Evolutionary conservation across 768 basidiomycete genomes (phyloP).

Genomic region (Leccinum pellstonianum): DNA sequence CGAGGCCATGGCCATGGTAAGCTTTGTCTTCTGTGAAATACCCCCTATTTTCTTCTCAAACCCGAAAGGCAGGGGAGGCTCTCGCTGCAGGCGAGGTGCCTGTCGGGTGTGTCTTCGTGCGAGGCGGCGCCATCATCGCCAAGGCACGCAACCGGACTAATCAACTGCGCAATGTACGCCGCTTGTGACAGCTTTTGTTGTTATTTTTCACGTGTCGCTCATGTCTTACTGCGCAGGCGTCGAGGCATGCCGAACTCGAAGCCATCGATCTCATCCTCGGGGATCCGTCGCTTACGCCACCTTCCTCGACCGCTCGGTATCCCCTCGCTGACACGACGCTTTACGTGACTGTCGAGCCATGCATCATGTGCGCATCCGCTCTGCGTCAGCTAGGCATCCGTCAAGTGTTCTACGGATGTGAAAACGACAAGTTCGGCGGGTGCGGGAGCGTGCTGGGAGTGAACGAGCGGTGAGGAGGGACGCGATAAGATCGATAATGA

Average conservation of each 20-base stretch:
- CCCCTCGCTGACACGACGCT: slow-evolving; percentile 79
- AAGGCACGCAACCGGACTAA: slow-evolving; percentile 92
- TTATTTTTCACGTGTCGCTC: neutral
- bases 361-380: slow-evolving; percentile 98
- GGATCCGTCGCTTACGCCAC: slow-evolving; percentile 55
- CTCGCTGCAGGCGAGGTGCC: slow-evolving; percentile 85
- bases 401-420: slow-evolving; percentile 89
- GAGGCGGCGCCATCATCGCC: slow-evolving; percentile 74
- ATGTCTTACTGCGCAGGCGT: slow-evolving; percentile 57
- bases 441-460: slow-evolving; percentile 93
- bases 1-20: slow-evolving; percentile 80
- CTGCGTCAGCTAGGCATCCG: slow-evolving; percentile 91
- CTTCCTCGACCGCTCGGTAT: slow-evolving; percentile 38
- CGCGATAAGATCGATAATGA: neutral
- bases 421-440: slow-evolving; percentile 95
- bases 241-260: slow-evolving; percentile 95
- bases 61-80: slow-evolving; percentile 77
- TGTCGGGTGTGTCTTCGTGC: slow-evolving; percentile 94
- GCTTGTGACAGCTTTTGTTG: neutral
- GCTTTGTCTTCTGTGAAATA: slow-evolving; percentile 3
- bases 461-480: slow-evolving; percentile 59
- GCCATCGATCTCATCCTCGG: slow-evolving; percentile 88
- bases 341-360: slow-evolving; percentile 98
- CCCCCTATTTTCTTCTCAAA: slow-evolving; percentile 7
- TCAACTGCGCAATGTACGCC: slow-evolving; percentile 81